Evolutionary conservation across 2,329 filamentous ascomycete species (phyloP).

Genomic region (Furcasterigmium furcatum): DNA sequence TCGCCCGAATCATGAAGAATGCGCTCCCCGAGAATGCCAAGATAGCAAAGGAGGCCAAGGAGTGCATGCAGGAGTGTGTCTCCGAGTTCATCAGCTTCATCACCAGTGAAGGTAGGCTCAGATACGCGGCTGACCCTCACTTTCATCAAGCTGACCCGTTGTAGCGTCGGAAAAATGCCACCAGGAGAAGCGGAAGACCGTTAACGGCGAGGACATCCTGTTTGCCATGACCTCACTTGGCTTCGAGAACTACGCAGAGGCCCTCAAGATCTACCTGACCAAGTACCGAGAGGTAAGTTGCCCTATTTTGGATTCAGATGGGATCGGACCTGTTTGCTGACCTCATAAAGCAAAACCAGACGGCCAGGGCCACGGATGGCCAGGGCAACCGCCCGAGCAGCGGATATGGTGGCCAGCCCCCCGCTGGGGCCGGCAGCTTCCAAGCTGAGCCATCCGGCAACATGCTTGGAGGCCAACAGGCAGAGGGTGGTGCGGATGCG

Average conservation of each 20-base stretch:
- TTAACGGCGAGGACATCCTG: conserved; percentile 97
- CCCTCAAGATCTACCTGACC: conserved; percentile 94
- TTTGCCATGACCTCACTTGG: conserved; percentile 99
- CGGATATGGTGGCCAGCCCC: conserved; percentile 43
- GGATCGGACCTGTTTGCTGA: background rate
- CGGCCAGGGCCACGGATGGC: conserved; percentile 64
- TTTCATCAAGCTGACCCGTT: conserved; percentile 19
- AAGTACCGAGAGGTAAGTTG: conserved; percentile 94
- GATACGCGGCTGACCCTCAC: conserved; percentile 1
- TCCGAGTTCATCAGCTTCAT: conserved; percentile 99
- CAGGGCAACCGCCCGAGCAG: conserved; percentile 47
- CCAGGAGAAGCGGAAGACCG: conserved; percentile 98
- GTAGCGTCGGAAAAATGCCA: conserved; percentile 98
- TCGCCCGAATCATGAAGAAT: conserved; percentile 98
- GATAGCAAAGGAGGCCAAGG: conserved; percentile 98
- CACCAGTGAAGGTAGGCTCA: conserved; percentile 85
- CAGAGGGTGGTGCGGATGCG: conserved; percentile 37
- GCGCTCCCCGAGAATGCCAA: conserved; percentile 97
- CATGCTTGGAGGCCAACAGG: conserved; percentile 34
- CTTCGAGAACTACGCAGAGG: conserved; percentile 98
- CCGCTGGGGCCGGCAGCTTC: conserved; percentile 40
- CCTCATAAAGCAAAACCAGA: conserved; percentile 37
- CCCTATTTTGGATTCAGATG: too few species aligned
- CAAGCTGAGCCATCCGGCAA: conserved; percentile 34
- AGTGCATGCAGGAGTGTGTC: conserved; percentile 99